Evolutionary conservation across 129 eudicot genomes (phyloP), one percentile per base, ranked within the genome.

Genomic region (Rutidosis leptorrhynchoides): DNA sequence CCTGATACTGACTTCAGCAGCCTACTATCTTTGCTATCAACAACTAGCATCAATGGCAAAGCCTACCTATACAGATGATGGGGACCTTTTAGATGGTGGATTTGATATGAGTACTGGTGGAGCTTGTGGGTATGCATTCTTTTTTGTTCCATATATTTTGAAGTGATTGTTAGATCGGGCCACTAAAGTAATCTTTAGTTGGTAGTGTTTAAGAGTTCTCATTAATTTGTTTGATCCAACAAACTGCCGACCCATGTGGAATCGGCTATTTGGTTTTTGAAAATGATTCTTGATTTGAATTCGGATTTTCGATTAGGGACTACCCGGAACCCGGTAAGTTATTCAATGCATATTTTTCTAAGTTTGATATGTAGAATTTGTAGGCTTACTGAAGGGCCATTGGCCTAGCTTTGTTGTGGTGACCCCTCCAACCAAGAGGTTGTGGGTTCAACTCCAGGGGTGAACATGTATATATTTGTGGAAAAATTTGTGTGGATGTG

Each of bases 61-160:
- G 69, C 92, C 96, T 45, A 57, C 82, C 32, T 88, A 83, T 66
- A 73, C 85, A 45, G 89, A 88, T 42, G 67, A 77, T 28, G 98
- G 95, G 33, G 98, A 93, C 54, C 89, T 93, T 51, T 61, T 88
- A 26, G 98, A 93, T 77, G 98, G 98, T 10, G 98, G 98, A 11
- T 93, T 83, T 59, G 98, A 93, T 84, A 85, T 93, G 98, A 88
- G 84, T 69, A 88, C 95, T 0, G 95, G 96, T 72, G 98, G 98
- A 37, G 81, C 88, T 80, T 88, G 96, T 63, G 98, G 95, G 98
- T 93, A 32, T 54, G 17, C 58, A 20, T 16, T 29, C 33, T 35
- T n/a, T 66, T 22, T 19, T 12, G n/a, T 27, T 43, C 32, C 27
- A 29, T 22, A 62, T 48, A 29, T 55, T 25, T 19, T 57, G 30